Conservation (phyloP, 1,284 basidiomycete genomes). For the Malassezia psittaci region DNA sequence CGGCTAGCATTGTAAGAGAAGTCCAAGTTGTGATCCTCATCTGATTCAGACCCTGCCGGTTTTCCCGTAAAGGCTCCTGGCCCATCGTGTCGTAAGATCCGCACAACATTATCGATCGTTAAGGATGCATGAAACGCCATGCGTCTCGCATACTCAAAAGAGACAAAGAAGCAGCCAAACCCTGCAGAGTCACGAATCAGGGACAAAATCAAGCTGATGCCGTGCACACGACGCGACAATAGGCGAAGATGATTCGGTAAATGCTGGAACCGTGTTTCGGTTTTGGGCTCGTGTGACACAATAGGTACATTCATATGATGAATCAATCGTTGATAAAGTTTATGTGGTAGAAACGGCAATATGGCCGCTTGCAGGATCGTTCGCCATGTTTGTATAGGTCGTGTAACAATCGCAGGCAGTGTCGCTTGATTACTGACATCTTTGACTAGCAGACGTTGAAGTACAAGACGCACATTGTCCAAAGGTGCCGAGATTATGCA, state of each 20-base stretch:
- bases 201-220: constrained; percentile 41
- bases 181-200: constrained; percentile 47
- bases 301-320: constrained; percentile 4
- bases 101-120: constrained; percentile 3
- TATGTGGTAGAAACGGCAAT: constrained; percentile 31
- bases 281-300: not conserved
- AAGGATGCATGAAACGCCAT: constrained; percentile 36
- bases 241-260: constrained; percentile 10
- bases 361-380: constrained; percentile 38
- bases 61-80: not conserved
- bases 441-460: constrained; percentile 28
- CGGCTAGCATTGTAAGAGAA: constrained; percentile 34
- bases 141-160: constrained; percentile 48
- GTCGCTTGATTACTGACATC: not conserved
- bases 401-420: constrained; percentile 2
- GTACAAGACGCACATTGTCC: constrained; percentile 49
- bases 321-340: constrained; percentile 18
- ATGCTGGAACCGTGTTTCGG: constrained; percentile 4
- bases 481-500: constrained; percentile 49
- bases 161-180: constrained; percentile 48
- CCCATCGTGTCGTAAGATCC: not conserved
- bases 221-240: constrained; percentile 31
- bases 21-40: constrained; percentile 19
- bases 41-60: not conserved
- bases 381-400: constrained; percentile 33